phyloP scores from a whole-genome alignment of 1,139 yeast species.

The Suhomyces bribrorum region DNA sequence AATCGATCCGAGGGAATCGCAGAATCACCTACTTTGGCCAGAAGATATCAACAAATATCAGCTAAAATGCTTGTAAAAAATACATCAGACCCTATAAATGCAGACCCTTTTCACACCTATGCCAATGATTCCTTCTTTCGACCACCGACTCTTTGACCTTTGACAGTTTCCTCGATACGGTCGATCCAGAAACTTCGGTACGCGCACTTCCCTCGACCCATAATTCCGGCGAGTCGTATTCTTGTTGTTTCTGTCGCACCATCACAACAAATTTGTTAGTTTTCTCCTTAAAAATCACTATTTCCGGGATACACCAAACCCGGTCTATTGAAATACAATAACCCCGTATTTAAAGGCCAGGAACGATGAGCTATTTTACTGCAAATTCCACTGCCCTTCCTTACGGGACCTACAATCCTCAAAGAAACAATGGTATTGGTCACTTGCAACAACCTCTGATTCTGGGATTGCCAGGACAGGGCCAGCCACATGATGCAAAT shows the following conservation, averaged over 20 bases:
- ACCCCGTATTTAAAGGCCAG: not conserved
- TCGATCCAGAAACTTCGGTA: too few species aligned
- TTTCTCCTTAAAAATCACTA: not conserved
- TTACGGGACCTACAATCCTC: conserved; percentile 15
- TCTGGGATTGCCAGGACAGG: conserved; percentile 9
- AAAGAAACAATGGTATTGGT: conserved; percentile 10
- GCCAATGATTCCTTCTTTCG: too few species aligned
- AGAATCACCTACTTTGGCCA: too few species aligned
- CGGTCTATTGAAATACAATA: conserved; percentile 3
- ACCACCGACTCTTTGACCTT: too few species aligned
- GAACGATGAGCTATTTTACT: conserved; percentile 15
- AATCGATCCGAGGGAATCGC: not conserved
- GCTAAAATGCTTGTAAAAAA: too few species aligned
- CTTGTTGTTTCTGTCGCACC: conserved; percentile 3
- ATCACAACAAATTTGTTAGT: not conserved
- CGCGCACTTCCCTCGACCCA: not conserved
- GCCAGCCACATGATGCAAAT: conserved; percentile 9
- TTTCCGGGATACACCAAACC: conserved; percentile 7
- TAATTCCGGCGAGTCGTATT: conserved; percentile 4
- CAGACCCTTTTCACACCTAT: too few species aligned
- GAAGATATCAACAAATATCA: too few species aligned
- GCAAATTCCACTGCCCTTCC: conserved; percentile 13
- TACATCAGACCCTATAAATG: too few species aligned
- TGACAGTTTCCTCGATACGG: too few species aligned
- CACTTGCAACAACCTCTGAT: conserved; percentile 14